Base-by-base conservation (phyloP, 768 basidiomycete species). In the Daedalea quercina region DNA sequence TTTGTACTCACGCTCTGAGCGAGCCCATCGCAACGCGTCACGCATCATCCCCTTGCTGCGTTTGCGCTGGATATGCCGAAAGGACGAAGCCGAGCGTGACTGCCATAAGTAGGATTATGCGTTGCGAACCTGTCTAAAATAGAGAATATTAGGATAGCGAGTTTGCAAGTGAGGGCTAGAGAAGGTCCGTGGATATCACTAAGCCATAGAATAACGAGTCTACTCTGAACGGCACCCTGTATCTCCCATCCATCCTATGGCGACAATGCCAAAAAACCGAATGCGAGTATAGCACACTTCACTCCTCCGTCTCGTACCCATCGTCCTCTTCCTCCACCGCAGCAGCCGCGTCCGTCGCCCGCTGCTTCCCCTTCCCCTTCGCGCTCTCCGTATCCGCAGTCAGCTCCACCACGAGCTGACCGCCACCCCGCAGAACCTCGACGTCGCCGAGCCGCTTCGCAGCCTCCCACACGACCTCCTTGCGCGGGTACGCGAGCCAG, bases 401-500 rank as follows among this genome's bases (percentile, higher is more conserved):
- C 55, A 76, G 57, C 62, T 87, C 82, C 44, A 87, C 77, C 3
- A 85, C 81, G 20, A 90, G 70, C 58, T 86, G 84, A 3, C 83
- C 84, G 6, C 84, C 84, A 3, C 74, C 74, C 55, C 71, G 76
- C 46, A 88, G 65, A 15, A 67, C 73, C 13, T 75, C 73, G 1
- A 84, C 64, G 1, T 75, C 74, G 7, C 63, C 69, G 7, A 89
- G 69, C 40, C 60, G 70, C 20, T 61, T 54, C 23, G 64, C 67
- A 0, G 65, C 34, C 41, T 61, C 60, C 66, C 84, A 89, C 12
- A 72, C 72, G 50, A 88, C 76, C 65, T 81, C 81, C 41, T 69
- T 70, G 49, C 86, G 71, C 3, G 92, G 92, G 60, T 89, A 94
- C 9, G 87, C 76, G 1, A 77, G 76, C 34, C 72, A 72, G 25